Evolutionary conservation across 2,329 filamentous ascomycete species (phyloP).

Genomic region (Pyrenochaeta sp.): DNA sequence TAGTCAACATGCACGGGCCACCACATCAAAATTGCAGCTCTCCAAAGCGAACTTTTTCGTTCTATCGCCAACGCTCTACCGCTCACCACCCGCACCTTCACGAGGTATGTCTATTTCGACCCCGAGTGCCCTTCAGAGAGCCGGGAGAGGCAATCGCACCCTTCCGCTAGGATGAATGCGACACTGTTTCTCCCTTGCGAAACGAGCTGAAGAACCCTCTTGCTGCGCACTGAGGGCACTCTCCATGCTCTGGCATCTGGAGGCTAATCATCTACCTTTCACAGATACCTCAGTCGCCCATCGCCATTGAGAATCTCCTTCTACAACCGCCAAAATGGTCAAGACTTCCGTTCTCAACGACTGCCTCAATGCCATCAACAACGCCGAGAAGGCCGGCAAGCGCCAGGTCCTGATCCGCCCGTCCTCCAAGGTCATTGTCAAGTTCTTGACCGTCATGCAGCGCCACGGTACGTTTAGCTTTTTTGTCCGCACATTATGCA

Average conservation of each 20-base stretch:
- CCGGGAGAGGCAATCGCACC: slow-evolving; percentile 57
- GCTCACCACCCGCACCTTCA: slow-evolving; percentile 36
- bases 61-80: slow-evolving; percentile 24
- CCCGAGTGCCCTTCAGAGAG: slow-evolving; percentile 61
- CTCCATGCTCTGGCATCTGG: slow-evolving; percentile 71
- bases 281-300: slow-evolving; percentile 68
- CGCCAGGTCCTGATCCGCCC: slow-evolving; percentile 98
- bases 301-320: slow-evolving; percentile 81
- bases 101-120: slow-evolving; percentile 48
- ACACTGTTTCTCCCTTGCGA: slow-evolving; percentile 58
- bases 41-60: slow-evolving; percentile 37
- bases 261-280: slow-evolving; percentile 62
- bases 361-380: slow-evolving; percentile 99
- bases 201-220: slow-evolving; percentile 75
- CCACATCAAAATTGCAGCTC: slow-evolving; percentile 26
- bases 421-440: slow-evolving; percentile 99
- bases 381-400: slow-evolving; percentile 99
- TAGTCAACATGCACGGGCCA: slow-evolving; percentile 32
- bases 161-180: slow-evolving; percentile 42
- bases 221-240: slow-evolving; percentile 67
- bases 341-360: slow-evolving; percentile 99
- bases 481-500: slow-evolving; percentile 21
- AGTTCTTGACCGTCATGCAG: slow-evolving; percentile 99
- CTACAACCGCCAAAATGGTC: slow-evolving; percentile 88
- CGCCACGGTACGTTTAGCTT: slow-evolving; percentile 84